Conservation (phyloP, 495 filamentous ascomycete genomes). For the Poronia punctata region DNA sequence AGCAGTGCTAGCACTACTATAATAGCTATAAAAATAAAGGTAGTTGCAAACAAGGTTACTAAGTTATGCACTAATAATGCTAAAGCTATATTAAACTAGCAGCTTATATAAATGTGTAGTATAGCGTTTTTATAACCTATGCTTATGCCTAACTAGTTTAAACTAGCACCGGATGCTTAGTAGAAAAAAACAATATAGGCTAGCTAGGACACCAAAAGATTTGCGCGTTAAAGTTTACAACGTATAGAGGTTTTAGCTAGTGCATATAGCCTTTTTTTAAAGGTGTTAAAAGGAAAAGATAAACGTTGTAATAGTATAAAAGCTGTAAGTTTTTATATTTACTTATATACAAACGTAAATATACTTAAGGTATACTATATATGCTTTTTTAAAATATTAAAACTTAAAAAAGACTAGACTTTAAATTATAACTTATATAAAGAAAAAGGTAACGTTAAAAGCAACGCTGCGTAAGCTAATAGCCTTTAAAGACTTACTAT, state of each 20-base stretch:
- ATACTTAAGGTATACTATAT: not conserved
- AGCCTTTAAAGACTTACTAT: not conserved
- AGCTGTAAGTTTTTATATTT: not conserved
- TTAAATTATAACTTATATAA: not conserved
- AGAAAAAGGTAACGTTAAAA: not conserved
- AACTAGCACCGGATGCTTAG: not conserved
- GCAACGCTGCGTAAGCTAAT: not conserved
- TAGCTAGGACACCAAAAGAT: slow-evolving; percentile 1
- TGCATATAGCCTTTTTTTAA: not conserved
- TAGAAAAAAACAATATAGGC: too few species aligned
- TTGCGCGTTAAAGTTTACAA: not conserved
- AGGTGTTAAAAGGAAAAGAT: not conserved
- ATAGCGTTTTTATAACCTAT: too few species aligned
- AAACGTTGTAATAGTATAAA: not conserved
- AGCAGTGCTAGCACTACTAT: too few species aligned
- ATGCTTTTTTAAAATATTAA: not conserved
- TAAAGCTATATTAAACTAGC: too few species aligned
- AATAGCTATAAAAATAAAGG: too few species aligned
- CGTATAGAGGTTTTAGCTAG: not conserved
- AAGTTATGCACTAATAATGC: too few species aligned
- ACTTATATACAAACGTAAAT: not conserved
- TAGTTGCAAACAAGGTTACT: too few species aligned
- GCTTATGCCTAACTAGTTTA: not conserved
- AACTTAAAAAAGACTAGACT: not conserved
- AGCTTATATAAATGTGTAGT: too few species aligned